Base-by-base conservation (phyloP, 371 early-diverging fungal genomes). In the Mucor mucedo region DNA sequence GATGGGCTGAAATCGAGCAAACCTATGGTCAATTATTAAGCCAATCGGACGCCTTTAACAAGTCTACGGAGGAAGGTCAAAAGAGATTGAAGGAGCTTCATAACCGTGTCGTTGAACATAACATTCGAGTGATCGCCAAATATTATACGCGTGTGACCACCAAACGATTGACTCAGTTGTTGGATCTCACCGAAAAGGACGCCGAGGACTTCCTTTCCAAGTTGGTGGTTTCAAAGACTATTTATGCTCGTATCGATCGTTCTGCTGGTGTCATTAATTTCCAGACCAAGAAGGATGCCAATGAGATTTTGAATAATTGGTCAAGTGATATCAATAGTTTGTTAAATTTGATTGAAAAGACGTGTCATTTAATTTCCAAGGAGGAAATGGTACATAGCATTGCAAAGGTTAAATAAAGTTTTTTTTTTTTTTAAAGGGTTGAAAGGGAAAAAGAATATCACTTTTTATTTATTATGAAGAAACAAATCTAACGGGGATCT, bases 41-140 rank as follows among this genome's bases (percentile, higher is more conserved):
- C 42, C 70, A 84, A 60, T 90, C 93, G 7, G 77, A 78, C 10
- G 91, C 92, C 3, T 94, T 98, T 70, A 80, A 84, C 33, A 73
- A 77, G 9, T 71, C 80, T 30, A 90, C 89, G 10, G 93, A 91
- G 40, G 92, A 87, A 6, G 94, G 96, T 49, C 73, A 82, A 59
- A 89, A 88, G 78, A 84, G 93, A 59, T 90, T 90, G 89, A 84
- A 89, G 69, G 92, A 87, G 48, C 84, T 98, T 62, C 96, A 95
- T 69, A 86, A 93, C 63, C 90, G 99, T 28, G 95, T 97, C 6
- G 92, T 95, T 64, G 99, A 98, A 72, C 99, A 98, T 89, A 98
- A 98, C 73, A 91, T 98, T 66, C 93, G 98, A 9, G 97, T 98
- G 3, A 86, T 98, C 67, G 94, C 96, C 47, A 92, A 93, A 73